Conservation (phyloP, 768 basidiomycete species). For the Clathrus columnatus region DNA sequence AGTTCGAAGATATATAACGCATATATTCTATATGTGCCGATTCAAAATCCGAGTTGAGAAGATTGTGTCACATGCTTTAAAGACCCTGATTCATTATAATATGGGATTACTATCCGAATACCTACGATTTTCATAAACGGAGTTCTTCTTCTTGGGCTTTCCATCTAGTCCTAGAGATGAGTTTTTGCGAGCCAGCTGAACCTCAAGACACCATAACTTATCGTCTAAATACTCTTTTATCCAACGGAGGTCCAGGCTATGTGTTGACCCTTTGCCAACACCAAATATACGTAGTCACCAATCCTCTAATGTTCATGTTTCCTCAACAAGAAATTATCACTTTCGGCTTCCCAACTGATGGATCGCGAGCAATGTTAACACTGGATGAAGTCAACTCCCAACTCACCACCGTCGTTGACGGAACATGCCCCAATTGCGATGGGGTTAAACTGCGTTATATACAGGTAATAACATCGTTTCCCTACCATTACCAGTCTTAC, state of each 20-base stretch:
- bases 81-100: too few species aligned
- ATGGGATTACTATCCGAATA: not conserved
- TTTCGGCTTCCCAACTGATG: conserved; percentile 59
- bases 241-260: conserved; percentile 58
- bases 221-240: conserved; percentile 56
- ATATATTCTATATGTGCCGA: too few species aligned
- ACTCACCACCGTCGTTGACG: conserved; percentile 58
- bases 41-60: too few species aligned
- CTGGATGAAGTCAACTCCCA: conserved; percentile 50
- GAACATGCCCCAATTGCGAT: conserved; percentile 49
- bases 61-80: too few species aligned
- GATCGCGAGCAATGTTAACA: conserved; percentile 57
- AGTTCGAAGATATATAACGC: too few species aligned
- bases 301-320: conserved; percentile 57
- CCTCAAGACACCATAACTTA: conserved; percentile 44
- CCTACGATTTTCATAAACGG: not conserved
- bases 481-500: conserved; percentile 7
- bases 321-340: conserved; percentile 78
- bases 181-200: conserved; percentile 48
- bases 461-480: conserved; percentile 37
- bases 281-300: conserved; percentile 51
- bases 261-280: conserved; percentile 57
- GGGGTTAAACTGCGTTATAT: conserved; percentile 62
- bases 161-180: not conserved
- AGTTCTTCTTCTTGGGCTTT: not conserved